Evolutionary conservation across 2,329 filamentous ascomycete species (phyloP), one percentile per base, ranked within the genome.

Genomic region (Proliferodiscus dingleyae): DNA sequence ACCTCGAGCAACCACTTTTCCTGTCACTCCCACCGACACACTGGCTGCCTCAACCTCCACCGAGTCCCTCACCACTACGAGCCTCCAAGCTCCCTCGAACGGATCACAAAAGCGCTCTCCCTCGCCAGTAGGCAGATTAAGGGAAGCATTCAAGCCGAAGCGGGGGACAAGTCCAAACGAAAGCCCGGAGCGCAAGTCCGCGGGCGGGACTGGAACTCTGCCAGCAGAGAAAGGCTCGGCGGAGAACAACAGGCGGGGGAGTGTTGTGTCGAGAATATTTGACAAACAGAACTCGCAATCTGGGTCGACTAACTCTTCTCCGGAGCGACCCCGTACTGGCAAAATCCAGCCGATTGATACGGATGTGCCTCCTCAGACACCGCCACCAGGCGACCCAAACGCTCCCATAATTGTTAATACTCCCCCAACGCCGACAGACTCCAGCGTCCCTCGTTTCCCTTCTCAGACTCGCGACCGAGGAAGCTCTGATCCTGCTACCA

Each of bases 61-160:
- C 43, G 58, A 49, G 64, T 61, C 39, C 8, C 45, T 51, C 57
- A 63, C 65, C 40, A 66, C 66, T 37, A 66, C 45, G 22, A 53
- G 58, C 48, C 69, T 70, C 49, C 71, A 64, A 55, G 68, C 65
- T 45, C 71, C 69, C 38, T 61, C 59, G 53, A 68, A 65, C 56
- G 68, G 69, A 49, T 62, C 67, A 37, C 68, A 69, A 51, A 75
- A 75, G 55, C 77, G 85, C 49, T 80, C 80, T 19, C 73, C 78
- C 16, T 90, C 88, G 8, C 85, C 86, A 9, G 80, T 77, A 41
- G 78, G 81, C 59, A 87, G 82, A 60, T 71, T 91, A 50, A 85
- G 78, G 63, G 81, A 83, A 60, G 85, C 83, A 10, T 88, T 93
- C 59, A 77, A 70, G 47, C 70, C 73, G 18, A 51, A 51, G 33